Evolutionary conservation across 2,329 filamentous ascomycete genomes (phyloP).

Genomic region (Penicillium sclerotigenum): DNA sequence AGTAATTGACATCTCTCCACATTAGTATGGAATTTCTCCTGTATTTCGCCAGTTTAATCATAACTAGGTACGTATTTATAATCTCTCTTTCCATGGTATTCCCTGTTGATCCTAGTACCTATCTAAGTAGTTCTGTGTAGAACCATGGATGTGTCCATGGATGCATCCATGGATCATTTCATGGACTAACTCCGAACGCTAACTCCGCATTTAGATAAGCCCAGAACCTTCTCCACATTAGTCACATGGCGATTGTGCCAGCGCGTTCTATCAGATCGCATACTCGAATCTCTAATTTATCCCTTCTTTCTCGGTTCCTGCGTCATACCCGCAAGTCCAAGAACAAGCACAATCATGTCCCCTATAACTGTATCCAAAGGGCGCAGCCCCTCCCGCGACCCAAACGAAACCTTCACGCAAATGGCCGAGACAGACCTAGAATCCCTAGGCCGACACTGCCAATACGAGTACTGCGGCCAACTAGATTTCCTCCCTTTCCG

Average conservation of each 20-base stretch:
- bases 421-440: constrained; percentile 68
- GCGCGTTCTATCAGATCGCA: constrained; percentile 14
- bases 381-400: constrained; percentile 8
- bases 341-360: constrained; percentile 18
- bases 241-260: constrained; percentile 19
- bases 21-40: no score
- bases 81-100: no score
- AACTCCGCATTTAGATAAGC: constrained; percentile 16
- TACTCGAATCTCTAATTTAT: constrained; percentile 7
- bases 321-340: background rate
- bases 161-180: background rate
- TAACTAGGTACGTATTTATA: no score
- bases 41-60: no score
- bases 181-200: background rate
- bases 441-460: constrained; percentile 85
- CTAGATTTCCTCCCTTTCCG: constrained; percentile 94
- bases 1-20: no score
- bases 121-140: no score
- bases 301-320: background rate
- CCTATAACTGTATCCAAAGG: constrained; percentile 26
- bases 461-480: constrained; percentile 85
- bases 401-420: constrained; percentile 35
- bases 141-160: background rate
- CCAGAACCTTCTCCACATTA: constrained; percentile 26
- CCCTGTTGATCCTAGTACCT: no score